Base-by-base conservation (phyloP, 73 alveolate genomes). In the Paramecium bursaria region DNA sequence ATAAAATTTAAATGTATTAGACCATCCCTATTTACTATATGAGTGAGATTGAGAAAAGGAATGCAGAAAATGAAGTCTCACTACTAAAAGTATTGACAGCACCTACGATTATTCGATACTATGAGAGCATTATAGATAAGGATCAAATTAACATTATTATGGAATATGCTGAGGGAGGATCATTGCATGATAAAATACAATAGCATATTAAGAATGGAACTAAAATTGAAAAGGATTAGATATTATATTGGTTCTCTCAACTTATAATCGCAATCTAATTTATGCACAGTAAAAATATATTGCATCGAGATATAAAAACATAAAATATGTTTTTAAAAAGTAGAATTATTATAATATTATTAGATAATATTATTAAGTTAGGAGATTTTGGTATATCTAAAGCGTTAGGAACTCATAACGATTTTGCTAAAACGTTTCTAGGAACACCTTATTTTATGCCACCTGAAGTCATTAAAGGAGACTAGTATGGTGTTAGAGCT, bases 111-210 rank as follows among this genome's bases (percentile, higher is more conserved):
- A 94, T 97, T 86, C 93, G 90, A 48, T 95, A 93, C 53, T 85
- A 96, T 74, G 98, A 97, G 52, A 93, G 98, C 27, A 93, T 93
- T 75, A 82, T 89, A 22, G 94, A 94, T 57, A 92, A 97, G 35
- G 97, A 91, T 50, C 86, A 79, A 79, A 90, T 94, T 44, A 92
- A 92, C 88, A 97, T 97, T 77, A 86, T 94, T 19, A 91, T 96
- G 98, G 99, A 97, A 91, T 95, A 87, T 57, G 99, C 99, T 13
- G 97, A 97, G 79, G 98, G 97, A 15, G 99, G 99, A 0, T 85
- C 94, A 46, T 74, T 97, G 55, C 77, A 90, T 57, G 97, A 96
- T 46, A 88, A 94, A 86, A 93, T 97, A 17, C 74, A 86, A 50
- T 90, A 90, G 39, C 75, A 88, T 50, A 67, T 42, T 30, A 33